Conservation (phyloP, 1,284 basidiomycete species). For the Sporisorium graminicola region DNA sequence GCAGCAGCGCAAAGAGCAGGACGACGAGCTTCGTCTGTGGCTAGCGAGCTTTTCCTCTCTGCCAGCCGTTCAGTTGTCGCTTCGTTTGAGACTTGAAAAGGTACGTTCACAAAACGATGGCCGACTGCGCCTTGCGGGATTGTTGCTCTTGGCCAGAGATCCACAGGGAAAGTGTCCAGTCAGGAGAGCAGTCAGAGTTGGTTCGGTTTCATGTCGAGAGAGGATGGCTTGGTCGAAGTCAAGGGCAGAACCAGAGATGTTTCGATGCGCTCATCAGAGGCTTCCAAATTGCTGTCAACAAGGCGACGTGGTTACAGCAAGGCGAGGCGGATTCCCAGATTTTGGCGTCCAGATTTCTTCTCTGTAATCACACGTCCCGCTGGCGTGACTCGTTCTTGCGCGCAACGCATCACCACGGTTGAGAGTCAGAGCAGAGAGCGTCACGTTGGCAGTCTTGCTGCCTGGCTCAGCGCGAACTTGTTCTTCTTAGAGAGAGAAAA, state of each 20-base stretch:
- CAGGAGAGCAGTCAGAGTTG: not conserved
- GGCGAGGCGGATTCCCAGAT: too few relatives aligned
- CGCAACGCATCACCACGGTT: conserved; percentile 2
- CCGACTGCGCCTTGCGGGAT: not conserved
- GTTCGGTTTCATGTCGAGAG: too few relatives aligned
- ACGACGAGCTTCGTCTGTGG: not conserved
- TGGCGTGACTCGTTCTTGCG: conserved; percentile 7
- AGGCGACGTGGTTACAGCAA: conserved; percentile 23
- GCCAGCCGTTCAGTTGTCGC: not conserved
- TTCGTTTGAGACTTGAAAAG: not conserved
- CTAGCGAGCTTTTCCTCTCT: not conserved
- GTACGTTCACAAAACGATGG: not conserved
- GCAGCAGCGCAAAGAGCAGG: not conserved
- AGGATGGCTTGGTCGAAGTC: too few relatives aligned
- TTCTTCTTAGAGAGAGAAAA: too few relatives aligned
- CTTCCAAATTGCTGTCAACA: conserved; percentile 14
- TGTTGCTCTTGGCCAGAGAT: too few relatives aligned
- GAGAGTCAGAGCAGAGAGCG: not conserved
- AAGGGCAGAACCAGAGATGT: conserved; percentile 1
- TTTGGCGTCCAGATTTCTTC: not conserved
- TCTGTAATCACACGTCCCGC: conserved; percentile 17
- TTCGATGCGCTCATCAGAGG: not conserved
- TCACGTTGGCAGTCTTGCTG: not conserved
- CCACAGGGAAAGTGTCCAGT: not conserved
- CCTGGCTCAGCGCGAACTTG: not conserved